Conservation (phyloP, 2,329 filamentous ascomycete species). For the Colletotrichum sp. region DNA sequence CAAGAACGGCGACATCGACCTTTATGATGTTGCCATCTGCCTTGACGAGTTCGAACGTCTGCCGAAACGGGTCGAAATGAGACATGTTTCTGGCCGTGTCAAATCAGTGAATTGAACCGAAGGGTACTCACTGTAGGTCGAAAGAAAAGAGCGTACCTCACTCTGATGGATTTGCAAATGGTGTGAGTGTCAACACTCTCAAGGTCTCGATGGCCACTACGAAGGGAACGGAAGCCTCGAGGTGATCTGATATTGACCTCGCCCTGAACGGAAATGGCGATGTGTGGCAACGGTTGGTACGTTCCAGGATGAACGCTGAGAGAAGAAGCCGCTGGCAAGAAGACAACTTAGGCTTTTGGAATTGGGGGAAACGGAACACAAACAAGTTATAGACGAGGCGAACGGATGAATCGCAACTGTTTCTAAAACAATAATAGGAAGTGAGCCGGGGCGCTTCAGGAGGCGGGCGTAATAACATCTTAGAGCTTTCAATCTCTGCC, state of each 20-base stretch:
- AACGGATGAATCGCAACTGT: neutral
- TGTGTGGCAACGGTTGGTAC: neutral
- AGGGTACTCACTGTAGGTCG: neutral
- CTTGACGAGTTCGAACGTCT: constrained; percentile 39
- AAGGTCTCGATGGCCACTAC: neutral
- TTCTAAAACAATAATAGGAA: neutral
- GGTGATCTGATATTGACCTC: neutral
- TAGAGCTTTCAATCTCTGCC: neutral
- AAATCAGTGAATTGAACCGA: neutral
- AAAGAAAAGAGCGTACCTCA: neutral
- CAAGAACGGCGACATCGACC: constrained; percentile 36
- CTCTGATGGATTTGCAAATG: neutral
- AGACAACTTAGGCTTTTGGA: neutral
- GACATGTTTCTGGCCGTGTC: neutral
- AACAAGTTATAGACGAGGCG: neutral
- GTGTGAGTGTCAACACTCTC: neutral
- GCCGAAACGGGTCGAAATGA: constrained; percentile 38
- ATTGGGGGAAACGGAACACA: neutral
- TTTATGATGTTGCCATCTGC: constrained; percentile 34
- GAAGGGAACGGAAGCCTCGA: neutral
- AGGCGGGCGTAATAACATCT: neutral
- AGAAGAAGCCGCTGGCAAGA: neutral
- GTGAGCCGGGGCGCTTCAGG: neutral
- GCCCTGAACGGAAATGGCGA: neutral
- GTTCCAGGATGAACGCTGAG: neutral